Evolutionary conservation across 805 yeast species (phyloP).

Genomic region (Clavispora fructus): DNA sequence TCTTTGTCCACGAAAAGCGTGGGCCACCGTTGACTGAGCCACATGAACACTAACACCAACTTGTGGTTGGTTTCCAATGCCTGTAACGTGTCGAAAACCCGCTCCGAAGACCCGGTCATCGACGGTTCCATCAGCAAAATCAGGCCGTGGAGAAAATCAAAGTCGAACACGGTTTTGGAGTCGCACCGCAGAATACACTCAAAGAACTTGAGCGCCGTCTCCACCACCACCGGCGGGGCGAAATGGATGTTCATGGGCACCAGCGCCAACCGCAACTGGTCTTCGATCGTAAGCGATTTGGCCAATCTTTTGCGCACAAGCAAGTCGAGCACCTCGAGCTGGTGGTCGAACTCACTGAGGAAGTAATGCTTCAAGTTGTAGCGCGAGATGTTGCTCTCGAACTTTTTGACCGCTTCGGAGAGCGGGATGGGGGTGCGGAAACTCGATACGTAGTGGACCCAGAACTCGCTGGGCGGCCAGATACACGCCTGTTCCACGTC

Average conservation of each 20-base stretch:
- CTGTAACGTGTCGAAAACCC: constrained; percentile 19
- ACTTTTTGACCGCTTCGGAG: constrained; percentile 41
- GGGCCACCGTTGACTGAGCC: constrained; percentile 89
- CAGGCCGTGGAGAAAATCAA: constrained; percentile 25
- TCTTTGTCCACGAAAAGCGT: constrained; percentile 70
- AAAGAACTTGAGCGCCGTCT: constrained; percentile 42
- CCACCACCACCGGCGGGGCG: constrained; percentile 32
- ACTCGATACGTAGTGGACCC: constrained; percentile 60
- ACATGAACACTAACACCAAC: constrained; percentile 61
- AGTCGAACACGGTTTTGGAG: constrained; percentile 55
- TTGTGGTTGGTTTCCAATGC: constrained; percentile 64
- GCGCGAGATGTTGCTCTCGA: constrained; percentile 36
- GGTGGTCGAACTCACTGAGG: constrained; percentile 34
- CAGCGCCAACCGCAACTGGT: constrained; percentile 51
- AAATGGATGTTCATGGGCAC: constrained; percentile 49
- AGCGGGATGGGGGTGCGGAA: constrained; percentile 49
- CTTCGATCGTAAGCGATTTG: constrained; percentile 40
- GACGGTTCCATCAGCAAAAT: constrained; percentile 19
- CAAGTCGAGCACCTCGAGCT: constrained; percentile 37
- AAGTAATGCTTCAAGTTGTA: constrained; percentile 22
- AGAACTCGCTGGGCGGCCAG: constrained; percentile 77
- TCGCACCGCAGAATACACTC: constrained; percentile 49
- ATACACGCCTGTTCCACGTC: constrained; percentile 56
- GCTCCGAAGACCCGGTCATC: constrained; percentile 13
- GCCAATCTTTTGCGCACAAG: constrained; percentile 33